Conservation (phyloP, 1,139 yeast species). For the Cylindricascospora bacillispora region DNA sequence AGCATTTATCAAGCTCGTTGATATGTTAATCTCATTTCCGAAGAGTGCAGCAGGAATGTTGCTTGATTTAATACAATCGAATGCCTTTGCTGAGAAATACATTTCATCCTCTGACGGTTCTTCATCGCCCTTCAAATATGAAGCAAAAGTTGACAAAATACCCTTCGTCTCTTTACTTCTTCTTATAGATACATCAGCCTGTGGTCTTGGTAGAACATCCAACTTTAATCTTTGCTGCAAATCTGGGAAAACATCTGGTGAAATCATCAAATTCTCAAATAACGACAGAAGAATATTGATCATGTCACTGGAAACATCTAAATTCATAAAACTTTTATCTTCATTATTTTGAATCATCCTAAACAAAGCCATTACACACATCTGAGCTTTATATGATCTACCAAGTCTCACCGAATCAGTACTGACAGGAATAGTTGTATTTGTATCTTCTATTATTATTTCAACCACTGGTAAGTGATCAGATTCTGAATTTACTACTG, state of each 20-base stretch:
- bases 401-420: slow-evolving; percentile 79
- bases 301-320: slow-evolving; percentile 46
- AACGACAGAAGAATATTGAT: slow-evolving; percentile 49
- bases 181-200: slow-evolving; percentile 52
- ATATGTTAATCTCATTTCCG: slow-evolving; percentile 2
- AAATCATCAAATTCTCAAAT: slow-evolving; percentile 60
- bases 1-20: slow-evolving; percentile 1
- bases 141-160: slow-evolving; percentile 76
- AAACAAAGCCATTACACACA: slow-evolving; percentile 76
- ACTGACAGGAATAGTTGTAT: slow-evolving; percentile 57
- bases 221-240: slow-evolving; percentile 46
- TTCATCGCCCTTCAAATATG: slow-evolving; percentile 85
- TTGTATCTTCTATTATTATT: slow-evolving; percentile 34
- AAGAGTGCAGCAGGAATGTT: slow-evolving; percentile 3
- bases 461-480: slow-evolving; percentile 28
- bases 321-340: slow-evolving; percentile 17
- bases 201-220: slow-evolving; percentile 44
- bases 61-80: slow-evolving; percentile 15
- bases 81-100: slow-evolving; percentile 68
- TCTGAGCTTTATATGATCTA: slow-evolving; percentile 80
- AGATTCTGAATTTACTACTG: slow-evolving; percentile 3
- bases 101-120: slow-evolving; percentile 92
- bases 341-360: slow-evolving; percentile 54
- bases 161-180: slow-evolving; percentile 58
- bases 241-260: slow-evolving; percentile 52